These are phyloP conservation scores for Cantharellus cinnabarinus DNA, from an alignment of 768 basidiomycete species.

Conservation along the genomic window DNA sequence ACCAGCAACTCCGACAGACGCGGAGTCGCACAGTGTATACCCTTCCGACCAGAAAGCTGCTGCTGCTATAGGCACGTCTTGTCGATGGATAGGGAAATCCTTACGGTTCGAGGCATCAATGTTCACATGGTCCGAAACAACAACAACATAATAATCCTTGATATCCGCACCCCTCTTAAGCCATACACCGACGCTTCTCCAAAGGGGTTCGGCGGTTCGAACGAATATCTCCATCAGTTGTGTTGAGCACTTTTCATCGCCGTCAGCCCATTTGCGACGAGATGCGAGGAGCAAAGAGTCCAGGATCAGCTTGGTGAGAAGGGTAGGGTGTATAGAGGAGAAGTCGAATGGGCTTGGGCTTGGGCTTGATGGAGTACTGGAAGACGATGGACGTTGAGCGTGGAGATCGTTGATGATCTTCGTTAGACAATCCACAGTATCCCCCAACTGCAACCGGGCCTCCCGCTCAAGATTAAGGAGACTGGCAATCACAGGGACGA, in stretches of 20 bases:
- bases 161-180: slow-evolving; percentile 49
- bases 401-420: neutral
- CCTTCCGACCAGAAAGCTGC: slow-evolving; percentile 60
- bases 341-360: slow-evolving; percentile 14
- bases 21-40: slow-evolving; percentile 32
- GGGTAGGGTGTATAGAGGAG: slow-evolving; percentile 27
- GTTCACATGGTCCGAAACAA: slow-evolving; percentile 13
- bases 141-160: slow-evolving; percentile 10
- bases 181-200: slow-evolving; percentile 56
- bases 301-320: slow-evolving; percentile 35
- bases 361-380: neutral
- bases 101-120: neutral
- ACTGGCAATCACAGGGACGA: slow-evolving; percentile 29
- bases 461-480: slow-evolving; percentile 37
- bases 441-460: neutral
- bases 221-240: slow-evolving; percentile 43
- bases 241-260: slow-evolving; percentile 32
- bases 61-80: slow-evolving; percentile 33
- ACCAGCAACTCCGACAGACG: slow-evolving; percentile 4
- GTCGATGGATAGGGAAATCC: slow-evolving; percentile 68
- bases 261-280: slow-evolving; percentile 8
- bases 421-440: neutral
- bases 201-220: slow-evolving; percentile 44
- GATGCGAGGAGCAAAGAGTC: slow-evolving; percentile 30
- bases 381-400: neutral